Conservation (phyloP, 2,329 filamentous ascomycete species). For the Thermomyces lanuginosus region DNA sequence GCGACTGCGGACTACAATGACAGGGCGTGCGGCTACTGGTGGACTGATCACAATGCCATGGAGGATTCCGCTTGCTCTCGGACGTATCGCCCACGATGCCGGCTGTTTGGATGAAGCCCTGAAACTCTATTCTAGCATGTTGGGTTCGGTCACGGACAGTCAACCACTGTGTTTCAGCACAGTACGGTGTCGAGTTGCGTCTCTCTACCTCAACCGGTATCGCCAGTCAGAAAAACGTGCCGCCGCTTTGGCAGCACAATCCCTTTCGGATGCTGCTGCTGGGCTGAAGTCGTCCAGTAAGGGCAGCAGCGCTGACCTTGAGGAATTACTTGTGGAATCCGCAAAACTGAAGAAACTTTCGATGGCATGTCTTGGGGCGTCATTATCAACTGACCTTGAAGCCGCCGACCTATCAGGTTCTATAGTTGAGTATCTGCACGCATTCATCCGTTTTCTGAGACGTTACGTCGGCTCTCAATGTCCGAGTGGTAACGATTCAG, state of each 20-base stretch:
- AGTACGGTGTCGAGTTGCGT: constrained; percentile 24
- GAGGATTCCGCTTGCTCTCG: constrained; percentile 19
- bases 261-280: constrained; percentile 18
- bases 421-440: constrained; percentile 22
- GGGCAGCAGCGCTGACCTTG: constrained; percentile 26
- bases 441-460: constrained; percentile 24
- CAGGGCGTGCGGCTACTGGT: constrained; percentile 8
- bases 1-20: constrained; percentile 17
- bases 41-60: constrained; percentile 14
- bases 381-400: constrained; percentile 11
- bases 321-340: constrained; percentile 28
- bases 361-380: constrained; percentile 21
- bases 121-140: constrained; percentile 19
- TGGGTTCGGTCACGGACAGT: constrained; percentile 15
- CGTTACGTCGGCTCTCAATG: constrained; percentile 25
- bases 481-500: constrained; percentile 13
- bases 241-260: constrained; percentile 10
- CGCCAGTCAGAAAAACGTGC: constrained; percentile 11
- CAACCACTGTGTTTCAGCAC: constrained; percentile 21
- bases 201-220: constrained; percentile 19
- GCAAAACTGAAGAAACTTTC: constrained; percentile 28
- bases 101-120: constrained; percentile 24
- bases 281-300: constrained; percentile 21
- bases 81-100: constrained; percentile 25
- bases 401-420: constrained; percentile 9